phyloP scores from a whole-genome alignment of 1,284 basidiomycete species.

The Peniophora sp. region DNA sequence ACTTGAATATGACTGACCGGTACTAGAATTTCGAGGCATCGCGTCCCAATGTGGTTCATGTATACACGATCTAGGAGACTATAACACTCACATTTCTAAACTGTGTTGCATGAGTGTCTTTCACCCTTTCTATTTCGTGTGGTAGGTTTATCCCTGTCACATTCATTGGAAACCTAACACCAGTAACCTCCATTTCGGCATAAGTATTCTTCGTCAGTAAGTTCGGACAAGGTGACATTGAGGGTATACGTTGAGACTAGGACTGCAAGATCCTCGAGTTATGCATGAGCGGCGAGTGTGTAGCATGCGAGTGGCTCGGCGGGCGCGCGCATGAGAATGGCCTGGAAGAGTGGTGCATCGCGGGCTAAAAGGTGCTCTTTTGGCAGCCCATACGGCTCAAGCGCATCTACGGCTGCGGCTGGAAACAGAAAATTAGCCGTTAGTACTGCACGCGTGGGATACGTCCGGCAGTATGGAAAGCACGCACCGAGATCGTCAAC shows the following conservation, averaged over 20 bases:
- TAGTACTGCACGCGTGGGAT: background rate
- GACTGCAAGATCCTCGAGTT: constrained; percentile 18
- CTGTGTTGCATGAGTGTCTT: too few relatives aligned
- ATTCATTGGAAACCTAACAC: constrained; percentile 9
- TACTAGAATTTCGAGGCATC: too few relatives aligned
- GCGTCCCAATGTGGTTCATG: too few relatives aligned
- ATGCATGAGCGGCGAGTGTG: constrained; percentile 13
- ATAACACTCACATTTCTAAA: too few relatives aligned
- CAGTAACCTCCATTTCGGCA: constrained; percentile 16
- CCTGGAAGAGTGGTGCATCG: constrained; percentile 36
- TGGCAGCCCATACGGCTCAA: constrained; percentile 39
- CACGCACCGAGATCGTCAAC: background rate
- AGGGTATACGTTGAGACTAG: constrained; percentile 15
- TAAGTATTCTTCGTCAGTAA: constrained; percentile 18
- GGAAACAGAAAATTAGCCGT: background rate
- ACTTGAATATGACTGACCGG: too few relatives aligned
- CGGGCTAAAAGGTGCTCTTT: constrained; percentile 55
- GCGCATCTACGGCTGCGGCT: background rate
- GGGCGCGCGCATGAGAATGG: constrained; percentile 24
- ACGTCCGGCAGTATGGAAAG: too few relatives aligned
- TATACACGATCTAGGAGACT: too few relatives aligned
- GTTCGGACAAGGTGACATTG: constrained; percentile 11
- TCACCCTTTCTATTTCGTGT: too few relatives aligned
- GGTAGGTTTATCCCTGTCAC: too few relatives aligned
- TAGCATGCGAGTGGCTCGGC: constrained; percentile 10